A percentile compares a stretch with the other conserved stretches of the same genome.
These are phyloP conservation scores for Chaetothyriales sp. DNA, from an alignment of 2,329 filamentous ascomycete genomes.

Conservation along the genomic window DNA sequence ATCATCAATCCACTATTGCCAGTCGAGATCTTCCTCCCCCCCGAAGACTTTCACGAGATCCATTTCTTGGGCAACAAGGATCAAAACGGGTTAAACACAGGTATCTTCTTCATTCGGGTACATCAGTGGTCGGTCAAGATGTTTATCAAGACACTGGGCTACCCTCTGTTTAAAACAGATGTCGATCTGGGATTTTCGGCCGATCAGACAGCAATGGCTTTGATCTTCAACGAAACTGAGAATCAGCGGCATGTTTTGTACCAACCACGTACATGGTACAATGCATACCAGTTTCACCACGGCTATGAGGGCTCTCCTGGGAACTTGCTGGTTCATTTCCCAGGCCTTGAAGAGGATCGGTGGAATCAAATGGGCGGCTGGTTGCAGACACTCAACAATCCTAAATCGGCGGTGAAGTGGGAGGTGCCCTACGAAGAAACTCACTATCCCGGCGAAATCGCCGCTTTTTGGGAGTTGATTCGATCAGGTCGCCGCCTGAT, in stretches of 20 bases:
- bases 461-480: slow-evolving; percentile 15
- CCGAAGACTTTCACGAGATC: slow-evolving; percentile 18
- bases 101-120: slow-evolving; percentile 25
- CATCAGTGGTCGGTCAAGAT: slow-evolving; percentile 23
- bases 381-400: slow-evolving; percentile 17
- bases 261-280: slow-evolving; percentile 12
- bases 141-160: slow-evolving; percentile 20
- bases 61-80: slow-evolving; percentile 23
- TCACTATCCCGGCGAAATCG: slow-evolving; percentile 12
- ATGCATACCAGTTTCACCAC: slow-evolving; percentile 7
- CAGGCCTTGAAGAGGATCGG: slow-evolving; percentile 18
- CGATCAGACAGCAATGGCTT: slow-evolving; percentile 13
- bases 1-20: slow-evolving; percentile 25
- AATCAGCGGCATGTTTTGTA: neutral
- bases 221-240: slow-evolving; percentile 2
- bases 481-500: neutral
- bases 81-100: slow-evolving; percentile 24
- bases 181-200: slow-evolving; percentile 12
- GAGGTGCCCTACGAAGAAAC: slow-evolving; percentile 18
- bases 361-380: slow-evolving; percentile 20
- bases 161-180: slow-evolving; percentile 16
- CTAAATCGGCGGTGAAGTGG: slow-evolving; percentile 12
- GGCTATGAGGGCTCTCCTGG: slow-evolving; percentile 10
- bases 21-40: slow-evolving; percentile 24
- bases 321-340: slow-evolving; percentile 23